Conservation (phyloP, 1,284 basidiomycete genomes). For the Pulchroboletus neoregius region DNA sequence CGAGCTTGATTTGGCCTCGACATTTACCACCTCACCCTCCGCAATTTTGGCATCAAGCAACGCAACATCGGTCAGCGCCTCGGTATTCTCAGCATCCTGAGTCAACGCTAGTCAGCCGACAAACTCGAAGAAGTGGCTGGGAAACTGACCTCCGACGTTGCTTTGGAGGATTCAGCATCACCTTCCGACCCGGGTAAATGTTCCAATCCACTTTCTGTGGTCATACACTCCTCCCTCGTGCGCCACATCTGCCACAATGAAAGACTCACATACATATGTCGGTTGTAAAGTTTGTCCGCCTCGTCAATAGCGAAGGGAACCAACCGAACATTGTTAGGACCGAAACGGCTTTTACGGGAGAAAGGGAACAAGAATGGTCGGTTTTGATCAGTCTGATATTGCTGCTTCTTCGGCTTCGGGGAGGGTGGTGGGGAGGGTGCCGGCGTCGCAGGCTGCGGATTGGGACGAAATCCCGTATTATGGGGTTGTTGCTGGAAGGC, state of each 20-base stretch:
- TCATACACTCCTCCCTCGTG: constrained; percentile 91
- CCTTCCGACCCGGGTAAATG: constrained; percentile 65
- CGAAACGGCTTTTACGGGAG: constrained; percentile 47
- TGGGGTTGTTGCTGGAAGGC: constrained; percentile 46
- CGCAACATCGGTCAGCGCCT: constrained; percentile 64
- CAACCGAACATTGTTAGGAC: constrained; percentile 50
- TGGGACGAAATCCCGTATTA: constrained; percentile 45
- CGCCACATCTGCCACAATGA: constrained; percentile 94
- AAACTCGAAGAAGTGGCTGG: constrained; percentile 3
- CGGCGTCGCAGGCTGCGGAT: constrained; percentile 74
- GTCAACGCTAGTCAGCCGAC: constrained; percentile 1
- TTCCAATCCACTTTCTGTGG: constrained; percentile 88
- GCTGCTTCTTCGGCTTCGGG: constrained; percentile 94
- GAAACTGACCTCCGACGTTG: constrained; percentile 37
- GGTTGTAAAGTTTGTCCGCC: constrained; percentile 86
- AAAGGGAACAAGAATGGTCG: constrained; percentile 97
- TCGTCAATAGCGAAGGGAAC: constrained; percentile 96
- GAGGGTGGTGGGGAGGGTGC: constrained; percentile 87
- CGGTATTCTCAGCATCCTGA: constrained; percentile 57
- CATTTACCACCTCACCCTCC: constrained; percentile 59
- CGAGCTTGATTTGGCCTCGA: constrained; percentile 46
- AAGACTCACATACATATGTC: constrained; percentile 88
- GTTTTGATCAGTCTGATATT: constrained; percentile 96
- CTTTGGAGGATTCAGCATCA: constrained; percentile 46
- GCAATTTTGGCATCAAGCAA: constrained; percentile 68